These are phyloP conservation scores for Vaucheria bursata DNA, from an alignment of 352 stramenopile species.

Conservation along the genomic window DNA sequence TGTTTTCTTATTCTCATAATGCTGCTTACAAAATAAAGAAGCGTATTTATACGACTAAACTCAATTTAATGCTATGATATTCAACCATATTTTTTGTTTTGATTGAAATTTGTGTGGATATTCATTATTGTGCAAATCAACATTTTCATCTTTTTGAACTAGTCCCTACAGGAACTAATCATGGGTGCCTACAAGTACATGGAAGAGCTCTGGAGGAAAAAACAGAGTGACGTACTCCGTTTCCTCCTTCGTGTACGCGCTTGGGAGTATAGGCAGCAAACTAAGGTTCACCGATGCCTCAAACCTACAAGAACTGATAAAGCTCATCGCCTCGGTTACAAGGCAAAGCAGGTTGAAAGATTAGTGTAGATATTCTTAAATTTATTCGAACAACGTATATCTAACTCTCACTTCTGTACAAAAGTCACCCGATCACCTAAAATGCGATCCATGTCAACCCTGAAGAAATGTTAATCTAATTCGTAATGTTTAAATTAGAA, in stretches of 20 bases:
- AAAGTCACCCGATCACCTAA: too few species aligned
- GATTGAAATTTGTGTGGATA: too few species aligned
- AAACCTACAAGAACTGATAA: constrained; percentile 95
- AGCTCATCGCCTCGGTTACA: constrained; percentile 97
- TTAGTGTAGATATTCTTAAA: too few species aligned
- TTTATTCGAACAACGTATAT: constrained; percentile 2
- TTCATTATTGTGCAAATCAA: too few species aligned
- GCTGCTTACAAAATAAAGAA: too few species aligned
- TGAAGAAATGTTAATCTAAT: too few species aligned
- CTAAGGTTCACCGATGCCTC: constrained; percentile 87
- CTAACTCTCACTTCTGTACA: background rate
- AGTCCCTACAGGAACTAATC: constrained; percentile 22
- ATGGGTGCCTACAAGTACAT: constrained; percentile 99
- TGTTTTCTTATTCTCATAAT: too few species aligned
- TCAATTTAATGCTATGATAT: too few species aligned
- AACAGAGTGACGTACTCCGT: constrained; percentile 98
- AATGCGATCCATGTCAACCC: too few species aligned
- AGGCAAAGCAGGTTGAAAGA: constrained; percentile 97
- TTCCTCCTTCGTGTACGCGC: constrained; percentile 96
- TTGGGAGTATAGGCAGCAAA: constrained; percentile 96
- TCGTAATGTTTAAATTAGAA: too few species aligned
- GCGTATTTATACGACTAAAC: too few species aligned
- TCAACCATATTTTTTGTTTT: too few species aligned
- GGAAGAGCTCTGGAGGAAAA: constrained; percentile 99
- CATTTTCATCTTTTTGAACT: background rate